These are phyloP conservation scores for Aspergillus baeticus DNA, from an alignment of 495 filamentous ascomycete species.

Conservation along the genomic window DNA sequence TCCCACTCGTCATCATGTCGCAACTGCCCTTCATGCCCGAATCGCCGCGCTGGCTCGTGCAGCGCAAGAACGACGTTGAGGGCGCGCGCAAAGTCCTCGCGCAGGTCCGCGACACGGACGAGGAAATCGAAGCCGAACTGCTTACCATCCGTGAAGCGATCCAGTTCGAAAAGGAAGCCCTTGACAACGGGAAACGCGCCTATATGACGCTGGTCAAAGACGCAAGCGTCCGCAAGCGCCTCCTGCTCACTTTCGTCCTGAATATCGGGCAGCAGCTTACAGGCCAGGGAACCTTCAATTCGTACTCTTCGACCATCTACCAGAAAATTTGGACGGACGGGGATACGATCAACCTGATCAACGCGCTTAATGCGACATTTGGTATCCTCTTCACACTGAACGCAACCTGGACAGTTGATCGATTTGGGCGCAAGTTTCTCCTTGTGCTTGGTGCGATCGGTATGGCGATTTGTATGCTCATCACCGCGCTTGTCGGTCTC, in stretches of 20 bases:
- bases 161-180: slow-evolving; percentile 26
- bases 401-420: slow-evolving; percentile 67
- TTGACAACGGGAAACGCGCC: slow-evolving; percentile 62
- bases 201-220: slow-evolving; percentile 61
- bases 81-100: slow-evolving; percentile 50
- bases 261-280: slow-evolving; percentile 63
- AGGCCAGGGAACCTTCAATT: slow-evolving; percentile 61
- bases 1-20: slow-evolving; percentile 50
- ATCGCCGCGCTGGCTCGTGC: slow-evolving; percentile 57
- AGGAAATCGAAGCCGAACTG: slow-evolving; percentile 58
- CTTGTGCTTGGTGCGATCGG: slow-evolving; percentile 66
- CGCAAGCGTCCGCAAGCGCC: slow-evolving; percentile 55
- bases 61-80: slow-evolving; percentile 51
- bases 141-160: slow-evolving; percentile 48
- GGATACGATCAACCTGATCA: slow-evolving; percentile 63
- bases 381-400: slow-evolving; percentile 64
- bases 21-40: slow-evolving; percentile 57
- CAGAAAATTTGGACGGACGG: slow-evolving; percentile 55
- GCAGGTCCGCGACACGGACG: slow-evolving; percentile 53
- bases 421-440: slow-evolving; percentile 65
- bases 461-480: slow-evolving; percentile 67
- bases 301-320: slow-evolving; percentile 63
- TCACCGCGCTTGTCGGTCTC: slow-evolving; percentile 61
- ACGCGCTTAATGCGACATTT: slow-evolving; percentile 69
- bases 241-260: slow-evolving; percentile 51